Percentiles rank a stretch among this genome's conserved stretches.
Conservation (phyloP, 1,284 basidiomycete species). For the Moesziomyces aphidis region DNA sequence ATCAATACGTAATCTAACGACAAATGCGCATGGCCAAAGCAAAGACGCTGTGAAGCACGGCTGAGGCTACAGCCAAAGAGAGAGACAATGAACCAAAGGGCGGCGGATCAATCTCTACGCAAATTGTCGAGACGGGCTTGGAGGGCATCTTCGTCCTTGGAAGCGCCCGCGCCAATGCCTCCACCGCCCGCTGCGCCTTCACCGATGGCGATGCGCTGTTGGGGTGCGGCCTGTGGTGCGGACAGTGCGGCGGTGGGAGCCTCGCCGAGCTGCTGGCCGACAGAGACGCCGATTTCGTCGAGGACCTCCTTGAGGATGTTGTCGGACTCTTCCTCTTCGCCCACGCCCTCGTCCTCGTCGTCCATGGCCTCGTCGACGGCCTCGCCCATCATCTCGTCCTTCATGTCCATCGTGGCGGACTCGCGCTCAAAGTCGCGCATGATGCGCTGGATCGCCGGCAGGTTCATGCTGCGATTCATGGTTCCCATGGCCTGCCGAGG, state of each 20-base stretch:
- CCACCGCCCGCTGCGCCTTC: slow-evolving; percentile 48
- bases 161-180: slow-evolving; percentile 27
- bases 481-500: slow-evolving; percentile 86
- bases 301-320: slow-evolving; percentile 95
- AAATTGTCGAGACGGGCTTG: slow-evolving; percentile 64
- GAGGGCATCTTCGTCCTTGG: slow-evolving; percentile 63
- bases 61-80: no score
- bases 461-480: slow-evolving; percentile 95
- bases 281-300: slow-evolving; percentile 93
- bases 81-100: no score
- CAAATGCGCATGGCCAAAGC: no score
- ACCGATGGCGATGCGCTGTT: slow-evolving; percentile 60
- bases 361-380: slow-evolving; percentile 99
- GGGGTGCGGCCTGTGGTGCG: slow-evolving; percentile 48
- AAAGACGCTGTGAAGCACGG: no score
- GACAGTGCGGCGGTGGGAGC: slow-evolving; percentile 54
- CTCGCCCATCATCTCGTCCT: slow-evolving; percentile 99
- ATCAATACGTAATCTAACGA: no score
- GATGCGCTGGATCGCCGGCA: slow-evolving; percentile 93
- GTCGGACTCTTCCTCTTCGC: slow-evolving; percentile 90
- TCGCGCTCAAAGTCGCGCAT: slow-evolving; percentile 99
- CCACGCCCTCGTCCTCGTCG: slow-evolving; percentile 79
- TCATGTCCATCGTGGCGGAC: slow-evolving; percentile 99
- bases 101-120: slow-evolving; percentile 49
- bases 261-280: slow-evolving; percentile 77